A percentile compares a stretch with the other conserved stretches of the same genome.
Conservation (phyloP, 257 asterid genomes). For the Echites panduratus region DNA sequence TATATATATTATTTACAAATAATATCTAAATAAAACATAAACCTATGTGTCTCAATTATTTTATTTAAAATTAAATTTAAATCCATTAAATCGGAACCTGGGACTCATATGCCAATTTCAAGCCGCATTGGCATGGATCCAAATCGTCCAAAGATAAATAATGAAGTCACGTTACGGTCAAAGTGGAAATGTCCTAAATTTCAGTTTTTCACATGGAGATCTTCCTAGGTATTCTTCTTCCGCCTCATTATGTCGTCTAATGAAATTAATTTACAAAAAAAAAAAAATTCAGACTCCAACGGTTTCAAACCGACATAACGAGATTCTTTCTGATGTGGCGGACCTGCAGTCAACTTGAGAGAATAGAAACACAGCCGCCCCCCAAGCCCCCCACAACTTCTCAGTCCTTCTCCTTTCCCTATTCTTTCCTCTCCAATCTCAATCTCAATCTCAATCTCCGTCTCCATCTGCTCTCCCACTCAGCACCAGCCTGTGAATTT, state of each 20-base stretch:
- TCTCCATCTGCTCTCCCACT: background rate
- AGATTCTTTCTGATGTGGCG: background rate
- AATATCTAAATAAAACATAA: too few species aligned
- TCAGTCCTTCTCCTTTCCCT: background rate
- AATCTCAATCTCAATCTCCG: background rate
- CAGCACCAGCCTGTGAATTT: constrained; percentile 10
- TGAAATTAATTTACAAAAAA: background rate
- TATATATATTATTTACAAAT: too few species aligned
- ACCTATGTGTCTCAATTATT: too few species aligned
- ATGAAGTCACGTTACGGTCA: background rate
- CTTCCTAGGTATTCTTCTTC: background rate
- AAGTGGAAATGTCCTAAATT: background rate
- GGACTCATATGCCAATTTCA: too few species aligned
- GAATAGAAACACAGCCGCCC: too few species aligned
- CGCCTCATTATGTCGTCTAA: background rate
- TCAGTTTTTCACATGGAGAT: background rate
- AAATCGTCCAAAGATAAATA: too few species aligned
- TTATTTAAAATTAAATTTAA: too few species aligned
- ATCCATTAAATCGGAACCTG: too few species aligned
- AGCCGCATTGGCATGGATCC: too few species aligned
- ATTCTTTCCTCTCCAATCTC: too few species aligned
- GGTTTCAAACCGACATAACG: constrained; percentile 8
- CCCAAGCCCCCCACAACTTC: background rate
- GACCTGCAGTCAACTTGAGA: background rate
- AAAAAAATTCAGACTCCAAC: background rate